Percentiles rank a stretch among this genome's conserved stretches.
Evolutionary conservation across 2,329 filamentous ascomycete genomes (phyloP).

Genomic region (Phaeoacremonium minimum): DNA sequence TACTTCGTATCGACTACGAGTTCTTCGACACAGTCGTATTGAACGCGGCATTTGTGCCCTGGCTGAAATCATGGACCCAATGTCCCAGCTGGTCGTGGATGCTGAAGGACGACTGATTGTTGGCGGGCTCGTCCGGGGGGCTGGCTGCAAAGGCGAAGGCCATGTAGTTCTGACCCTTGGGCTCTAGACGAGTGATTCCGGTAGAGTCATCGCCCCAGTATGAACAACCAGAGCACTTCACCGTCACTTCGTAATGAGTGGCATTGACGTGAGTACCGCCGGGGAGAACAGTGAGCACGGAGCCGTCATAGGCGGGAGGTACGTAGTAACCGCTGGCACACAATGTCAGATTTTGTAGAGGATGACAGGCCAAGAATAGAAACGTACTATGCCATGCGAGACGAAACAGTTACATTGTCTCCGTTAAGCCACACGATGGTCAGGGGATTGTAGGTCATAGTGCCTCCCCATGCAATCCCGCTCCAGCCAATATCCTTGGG

Average conservation of each 20-base stretch:
- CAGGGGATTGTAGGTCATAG: slow-evolving; percentile 42
- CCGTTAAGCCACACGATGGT: slow-evolving; percentile 39
- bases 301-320: slow-evolving; percentile 21
- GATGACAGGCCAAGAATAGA: slow-evolving; percentile 6
- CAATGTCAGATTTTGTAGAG: too few relatives aligned
- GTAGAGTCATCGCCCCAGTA: slow-evolving; percentile 35
- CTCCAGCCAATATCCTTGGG: slow-evolving; percentile 40
- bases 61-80: slow-evolving; percentile 30
- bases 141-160: slow-evolving; percentile 33
- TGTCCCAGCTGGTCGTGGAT: slow-evolving; percentile 38
- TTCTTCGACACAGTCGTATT: slow-evolving; percentile 4
- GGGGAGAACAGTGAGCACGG: slow-evolving; percentile 25
- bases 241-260: slow-evolving; percentile 34
- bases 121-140: slow-evolving; percentile 29
- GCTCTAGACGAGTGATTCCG: slow-evolving; percentile 30
- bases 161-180: slow-evolving; percentile 28
- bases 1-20: too few relatives aligned
- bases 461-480: slow-evolving; percentile 43
- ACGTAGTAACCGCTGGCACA: slow-evolving; percentile 29
- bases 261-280: slow-evolving; percentile 31
- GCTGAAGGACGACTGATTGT: slow-evolving; percentile 29
- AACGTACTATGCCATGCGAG: slow-evolving; percentile 39
- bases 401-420: slow-evolving; percentile 31
- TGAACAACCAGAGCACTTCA: slow-evolving; percentile 35
- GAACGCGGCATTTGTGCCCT: slow-evolving; percentile 27